Base-by-base conservation (phyloP, 352 stramenopile species). In the Phytophthora hibernalis region DNA sequence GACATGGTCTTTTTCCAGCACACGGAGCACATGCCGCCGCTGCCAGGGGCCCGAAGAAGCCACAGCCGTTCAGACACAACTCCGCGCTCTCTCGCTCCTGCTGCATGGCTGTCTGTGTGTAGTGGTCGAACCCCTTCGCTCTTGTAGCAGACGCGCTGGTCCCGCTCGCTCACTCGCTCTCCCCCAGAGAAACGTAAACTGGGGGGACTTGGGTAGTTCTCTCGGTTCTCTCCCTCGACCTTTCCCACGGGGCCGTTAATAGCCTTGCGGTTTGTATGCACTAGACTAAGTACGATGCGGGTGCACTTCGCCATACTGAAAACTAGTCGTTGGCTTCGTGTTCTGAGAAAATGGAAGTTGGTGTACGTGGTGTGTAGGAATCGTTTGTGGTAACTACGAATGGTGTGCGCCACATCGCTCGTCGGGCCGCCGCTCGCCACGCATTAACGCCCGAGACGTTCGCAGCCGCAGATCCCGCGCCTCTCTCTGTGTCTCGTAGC, bases 1-100 rank as follows among this genome's bases (percentile, higher is more conserved):
- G 85, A 93, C 78, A 91, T 89, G 38, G 82, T 88, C 70, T 93
- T 93, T 72, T 92, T 93, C 83, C 85, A 93, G 73, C 85, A 93
- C 3, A 93, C 82, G 26, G 83, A 92, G 79, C 85, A 93, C 85
- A 93, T 93, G 56, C 83, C 83, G 60, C 85, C 81, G 51, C 74
- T 90, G 15, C 81, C 85, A 0, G 82, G 68, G 28, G 72, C 85
- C 85, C 85, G 68, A 93, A 93, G 71, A 93, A 93, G 13, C 85
- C 85, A 58, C 85, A 93, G 47, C 83, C 83, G 65, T 90, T 90
- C 18, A 80, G 69, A 57, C 85, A 93, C 55, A 93, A 62, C 54
- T 89, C 74, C n/a, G 80, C 67, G 54, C 78, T 88, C 74, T 93
- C 85, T 52, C 83, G 82, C 75, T 93, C 82, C 68, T 93, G 85